These are phyloP conservation scores for Dendrobium nobile DNA, from an alignment of 106 monocot genomes.

Conservation along the genomic window DNA sequence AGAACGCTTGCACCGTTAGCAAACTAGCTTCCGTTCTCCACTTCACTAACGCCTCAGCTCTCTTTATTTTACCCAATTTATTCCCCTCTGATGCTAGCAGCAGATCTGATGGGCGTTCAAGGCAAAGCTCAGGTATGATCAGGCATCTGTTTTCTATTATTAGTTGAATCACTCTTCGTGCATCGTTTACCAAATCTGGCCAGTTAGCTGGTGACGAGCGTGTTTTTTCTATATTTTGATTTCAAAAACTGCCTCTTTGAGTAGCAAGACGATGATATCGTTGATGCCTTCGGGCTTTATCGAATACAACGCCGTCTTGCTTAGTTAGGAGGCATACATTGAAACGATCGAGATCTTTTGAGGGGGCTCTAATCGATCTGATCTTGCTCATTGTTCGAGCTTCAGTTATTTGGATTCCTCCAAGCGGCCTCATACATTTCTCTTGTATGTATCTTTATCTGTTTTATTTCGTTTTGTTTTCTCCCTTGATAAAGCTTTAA, in stretches of 20 bases:
- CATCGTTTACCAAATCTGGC: background rate
- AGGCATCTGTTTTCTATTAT: background rate
- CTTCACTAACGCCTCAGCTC: no score
- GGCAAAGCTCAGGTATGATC: background rate
- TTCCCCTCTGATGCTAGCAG: background rate
- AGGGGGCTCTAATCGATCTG: background rate
- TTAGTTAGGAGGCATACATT: constrained; percentile 1
- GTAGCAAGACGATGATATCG: background rate
- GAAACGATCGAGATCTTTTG: background rate
- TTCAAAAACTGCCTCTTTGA: background rate
- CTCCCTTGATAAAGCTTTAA: background rate
- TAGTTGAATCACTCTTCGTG: background rate
- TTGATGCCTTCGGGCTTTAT: background rate
- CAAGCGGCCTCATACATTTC: background rate
- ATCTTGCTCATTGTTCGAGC: background rate
- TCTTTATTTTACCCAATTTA: background rate
- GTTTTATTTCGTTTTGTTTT: background rate
- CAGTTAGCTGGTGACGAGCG: background rate
- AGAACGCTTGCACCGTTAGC: no score
- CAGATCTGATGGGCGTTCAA: background rate
- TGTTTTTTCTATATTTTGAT: background rate
- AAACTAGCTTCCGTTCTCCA: no score
- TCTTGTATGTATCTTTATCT: background rate
- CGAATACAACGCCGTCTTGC: background rate
- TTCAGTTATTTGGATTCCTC: background rate